phyloP scores from a whole-genome alignment of 805 yeast species.

The Ogataea chonburiensis region DNA sequence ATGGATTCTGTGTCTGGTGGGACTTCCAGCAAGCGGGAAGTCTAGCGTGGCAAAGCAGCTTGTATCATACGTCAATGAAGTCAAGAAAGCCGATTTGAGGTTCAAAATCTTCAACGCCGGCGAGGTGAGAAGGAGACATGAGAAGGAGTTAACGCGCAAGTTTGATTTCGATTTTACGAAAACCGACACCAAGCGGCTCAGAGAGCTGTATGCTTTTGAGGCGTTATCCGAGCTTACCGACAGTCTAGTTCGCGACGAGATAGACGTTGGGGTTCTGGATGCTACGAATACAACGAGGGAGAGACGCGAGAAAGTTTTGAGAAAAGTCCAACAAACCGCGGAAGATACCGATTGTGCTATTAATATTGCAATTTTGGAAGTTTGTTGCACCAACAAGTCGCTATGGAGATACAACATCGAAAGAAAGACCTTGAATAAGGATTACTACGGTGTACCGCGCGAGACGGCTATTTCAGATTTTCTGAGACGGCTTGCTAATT shows the following conservation, averaged over 20 bases:
- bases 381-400: slow-evolving; percentile 52
- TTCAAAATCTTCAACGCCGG: slow-evolving; percentile 50
- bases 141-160: slow-evolving; percentile 20
- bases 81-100: slow-evolving; percentile 18
- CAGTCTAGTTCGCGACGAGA: slow-evolving; percentile 69
- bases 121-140: slow-evolving; percentile 43
- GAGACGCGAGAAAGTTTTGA: slow-evolving; percentile 56
- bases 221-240: slow-evolving; percentile 78
- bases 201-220: slow-evolving; percentile 95
- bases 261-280: slow-evolving; percentile 87
- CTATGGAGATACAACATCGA: slow-evolving; percentile 60
- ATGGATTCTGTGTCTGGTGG: slow-evolving; percentile 52
- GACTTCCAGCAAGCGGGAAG: slow-evolving; percentile 93
- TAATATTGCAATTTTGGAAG: slow-evolving; percentile 55
- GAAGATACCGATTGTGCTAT: slow-evolving; percentile 41
- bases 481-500: slow-evolving; percentile 52
- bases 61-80: slow-evolving; percentile 21
- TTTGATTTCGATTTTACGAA: slow-evolving; percentile 37
- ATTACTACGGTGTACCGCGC: slow-evolving; percentile 54
- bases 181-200: slow-evolving; percentile 47
- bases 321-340: slow-evolving; percentile 52
- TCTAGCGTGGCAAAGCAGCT: slow-evolving; percentile 43
- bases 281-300: slow-evolving; percentile 61
- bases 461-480: slow-evolving; percentile 58
- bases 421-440: slow-evolving; percentile 61